Evolutionary conservation across 192 early-diverging fungal genomes (phyloP), one percentile per base, ranked within the genome.

Genomic region (Coemansia sp.): DNA sequence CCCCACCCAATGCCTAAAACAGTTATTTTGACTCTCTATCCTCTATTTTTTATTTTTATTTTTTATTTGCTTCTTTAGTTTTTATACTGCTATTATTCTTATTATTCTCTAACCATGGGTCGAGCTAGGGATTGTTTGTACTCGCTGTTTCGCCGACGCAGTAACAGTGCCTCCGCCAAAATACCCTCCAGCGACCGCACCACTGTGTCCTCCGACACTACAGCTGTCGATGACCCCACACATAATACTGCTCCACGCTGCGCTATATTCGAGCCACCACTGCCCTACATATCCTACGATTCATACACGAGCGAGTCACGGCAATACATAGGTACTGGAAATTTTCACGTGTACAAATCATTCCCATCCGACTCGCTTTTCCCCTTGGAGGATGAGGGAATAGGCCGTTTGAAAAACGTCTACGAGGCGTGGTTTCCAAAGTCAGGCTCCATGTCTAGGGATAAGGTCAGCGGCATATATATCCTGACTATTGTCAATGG

Each of bases 341-440:
- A 37, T 3, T 72, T 63, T 1, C 80, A 62, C 30, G 60, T 82
- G 10, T 66, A 66, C 68, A 82, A 82, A 59, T 77, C 80, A 4
- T 74, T 82, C 32, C 62, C 69, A 5, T 74, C 72, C 5, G 66
- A 74, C 35, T 60, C 75, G n/a, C 58, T 69, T 16, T 13, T 72
- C 32, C 75, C 80, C 32, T 66, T 82, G 16, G 75, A 82, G 30
- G 80, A 77, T 52, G 69, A 75, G 38, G 80, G 80, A 1, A 23
- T 82, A 2, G 75, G 80, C 6, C 42, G 80, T 4, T 69, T 82
- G 57, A 82, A 82, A 63, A 75, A 63, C 3, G 35, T 82, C 16
- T 82, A 74, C 33, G 80, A 82, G 59, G 80, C 63, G 2, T 82
- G 80, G 80, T 19, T 82, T 19, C 47, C 80, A 10, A 68, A 64